Base-by-base conservation (phyloP, 2,329 filamentous ascomycete genomes). In the Exserohilum rostratum region DNA sequence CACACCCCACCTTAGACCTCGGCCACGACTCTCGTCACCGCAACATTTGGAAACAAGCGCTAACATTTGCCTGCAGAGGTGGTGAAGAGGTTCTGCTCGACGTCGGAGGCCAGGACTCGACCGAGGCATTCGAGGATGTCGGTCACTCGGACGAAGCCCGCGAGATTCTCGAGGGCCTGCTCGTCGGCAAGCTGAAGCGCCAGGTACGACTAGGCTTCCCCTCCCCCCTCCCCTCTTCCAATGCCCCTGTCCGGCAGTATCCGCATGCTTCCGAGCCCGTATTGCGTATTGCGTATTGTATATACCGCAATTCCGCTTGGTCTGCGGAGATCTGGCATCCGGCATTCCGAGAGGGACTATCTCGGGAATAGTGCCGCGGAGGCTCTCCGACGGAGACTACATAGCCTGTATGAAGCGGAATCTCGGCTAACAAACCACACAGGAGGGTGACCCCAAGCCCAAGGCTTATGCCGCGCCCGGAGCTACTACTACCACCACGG, bases 81-180 rank as follows among this genome's bases (percentile, higher is more conserved):
- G 95, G 95, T 81, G 95, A 99, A 82, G 95, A 99, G 82, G 95
- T 99, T 68, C 83, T 99, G 61, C 89, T 99, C 67, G 95, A 99
- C 68, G 93, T 98, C 62, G 95, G 84, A 72, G 95, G 95, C 67
- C 93, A 96, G 81, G 95, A 99, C 79, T 90, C 90, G 71, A 96
- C 93, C 69, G 95, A 98, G 81, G 93, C 95, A 59, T 99, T 99
- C 76, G 95, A 99, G 83, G 95, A 99, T 79, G 95, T 99, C 72
- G 95, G 95, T 74, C 95, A 99, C 89, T 96, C 90, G 71, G 95
- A 99, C 79, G 95, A 99, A 84, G 95, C 95, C 66, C 89, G 95
- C 66, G 93, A 98, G 82, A 93, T 96, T 66, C 87, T 99, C 53
- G 87, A 89, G 0, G 73, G 73, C 33, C 60, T 76, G 64, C 66